These are phyloP conservation scores for Eutrema heterophyllum DNA, from an alignment of 345 rosid species.

Conservation along the genomic window DNA sequence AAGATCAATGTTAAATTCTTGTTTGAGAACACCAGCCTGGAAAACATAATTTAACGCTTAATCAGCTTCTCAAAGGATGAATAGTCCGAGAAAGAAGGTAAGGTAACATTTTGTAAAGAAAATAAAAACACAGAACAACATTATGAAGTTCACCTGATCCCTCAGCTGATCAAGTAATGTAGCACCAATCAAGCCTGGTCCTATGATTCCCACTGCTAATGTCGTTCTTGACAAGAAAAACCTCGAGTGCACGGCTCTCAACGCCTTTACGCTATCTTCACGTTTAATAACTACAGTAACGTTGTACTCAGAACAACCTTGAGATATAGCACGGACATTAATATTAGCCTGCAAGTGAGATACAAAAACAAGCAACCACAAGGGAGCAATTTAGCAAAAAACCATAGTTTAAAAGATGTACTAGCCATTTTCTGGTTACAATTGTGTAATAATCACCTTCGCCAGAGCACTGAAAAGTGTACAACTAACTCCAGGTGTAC, in stretches of 20 bases:
- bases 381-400: background rate
- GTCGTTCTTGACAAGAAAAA: constrained; percentile 93
- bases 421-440: background rate
- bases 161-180: constrained; percentile 92
- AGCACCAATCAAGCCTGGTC: constrained; percentile 94
- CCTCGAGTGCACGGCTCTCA: constrained; percentile 96
- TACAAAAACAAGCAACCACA: background rate
- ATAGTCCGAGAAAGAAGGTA: background rate
- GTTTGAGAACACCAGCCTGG: constrained; percentile 91
- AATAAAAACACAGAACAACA: background rate
- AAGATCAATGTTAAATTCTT: constrained; percentile 92
- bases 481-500: constrained; percentile 97
- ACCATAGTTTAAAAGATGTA: background rate
- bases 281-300: constrained; percentile 83
- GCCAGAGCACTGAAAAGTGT: constrained; percentile 97
- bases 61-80: background rate
- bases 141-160: constrained; percentile 69
- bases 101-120: background rate
- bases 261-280: constrained; percentile 90
- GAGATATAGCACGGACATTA: constrained; percentile 95
- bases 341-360: constrained; percentile 71
- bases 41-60: constrained; percentile 17
- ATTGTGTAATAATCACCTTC: constrained; percentile 47
- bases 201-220: constrained; percentile 88
- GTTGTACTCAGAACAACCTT: constrained; percentile 99